phyloP scores from a whole-genome alignment of 78 protist species.

The Polysphondylium violaceum region DNA sequence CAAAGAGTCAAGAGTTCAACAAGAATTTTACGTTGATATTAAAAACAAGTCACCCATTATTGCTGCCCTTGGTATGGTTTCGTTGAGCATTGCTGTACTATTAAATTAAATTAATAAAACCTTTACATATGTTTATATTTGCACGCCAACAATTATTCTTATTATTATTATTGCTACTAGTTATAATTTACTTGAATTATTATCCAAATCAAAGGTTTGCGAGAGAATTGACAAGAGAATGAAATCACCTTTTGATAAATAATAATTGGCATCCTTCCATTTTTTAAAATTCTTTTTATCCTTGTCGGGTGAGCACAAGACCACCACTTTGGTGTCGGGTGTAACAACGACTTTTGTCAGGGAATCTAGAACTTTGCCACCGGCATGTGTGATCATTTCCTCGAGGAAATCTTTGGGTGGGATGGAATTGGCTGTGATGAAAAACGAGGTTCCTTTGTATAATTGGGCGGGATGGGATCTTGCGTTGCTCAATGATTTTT shows the following conservation, averaged over 20 bases:
- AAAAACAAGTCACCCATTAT: no score
- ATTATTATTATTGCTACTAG: no score
- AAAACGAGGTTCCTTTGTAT: neutral
- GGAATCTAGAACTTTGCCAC: conserved; percentile 2
- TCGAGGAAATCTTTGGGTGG: conserved; percentile 28
- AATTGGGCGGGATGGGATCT: neutral
- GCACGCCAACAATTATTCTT: no score
- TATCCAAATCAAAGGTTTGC: no score
- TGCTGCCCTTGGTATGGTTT: no score
- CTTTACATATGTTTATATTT: no score
- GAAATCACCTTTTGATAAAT: conserved; percentile 36
- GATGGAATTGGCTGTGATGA: neutral
- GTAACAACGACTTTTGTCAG: no score
- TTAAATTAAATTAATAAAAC: no score
- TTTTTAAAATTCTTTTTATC: conserved; percentile 18
- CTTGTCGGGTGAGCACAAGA: neutral
- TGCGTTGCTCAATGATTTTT: conserved; percentile 2
- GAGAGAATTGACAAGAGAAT: conserved; percentile 25
- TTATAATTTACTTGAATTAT: no score
- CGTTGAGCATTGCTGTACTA: no score
- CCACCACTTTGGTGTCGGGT: neutral
- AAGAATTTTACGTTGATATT: no score
- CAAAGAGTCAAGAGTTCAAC: no score
- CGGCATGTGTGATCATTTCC: neutral
- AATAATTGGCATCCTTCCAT: neutral